Evolutionary conservation across 169 alveolate genomes (phyloP), one percentile per base, ranked within the genome.

Genomic region (Cryptosporidium xiaoi): DNA sequence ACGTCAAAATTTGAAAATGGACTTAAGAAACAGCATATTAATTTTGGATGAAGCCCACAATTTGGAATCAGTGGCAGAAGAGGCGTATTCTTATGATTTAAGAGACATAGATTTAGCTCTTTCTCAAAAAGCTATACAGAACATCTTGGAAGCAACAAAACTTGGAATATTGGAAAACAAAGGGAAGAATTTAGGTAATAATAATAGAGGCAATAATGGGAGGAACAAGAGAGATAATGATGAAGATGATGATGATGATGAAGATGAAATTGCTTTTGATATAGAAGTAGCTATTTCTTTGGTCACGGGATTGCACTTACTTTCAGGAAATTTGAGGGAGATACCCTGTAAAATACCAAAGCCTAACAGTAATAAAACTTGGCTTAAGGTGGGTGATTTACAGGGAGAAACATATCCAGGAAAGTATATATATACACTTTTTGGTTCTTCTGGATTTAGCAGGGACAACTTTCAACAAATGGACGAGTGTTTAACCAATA

Each of bases 1-100:
- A 24, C 91, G 97, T 40, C 93, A 93, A 50, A 90, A 94, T 33
- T 65, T 95, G 77, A 93, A 94, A 48, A 82, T 97, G 6, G 84
- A 92, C 51, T 82, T 96, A 46, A 83, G 92, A 29, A 92, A 96
- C 82, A 65, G 97, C 12, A 90, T 96, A 20, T 82, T 97, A 24
- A 95, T 97, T 48, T 95, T 97, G 51, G 99, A 97, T 90, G 99
- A 97, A 85, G 99, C 98, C 15, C 99, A 97, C 84, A 97, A 97
- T 90, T 92, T 96, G 15, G 97, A 94, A 62, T 77, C 85, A 16
- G 94, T 94, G 24, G 97, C 97, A 7, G 98, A 95, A 82, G 94
- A 89, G 20, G 97, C 96, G 2, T 93, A 92, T 29, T 93, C 96
- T 1, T 95, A 92, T 67, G 82, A 77, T 55, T 51, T 92, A 33